Percentiles rank a stretch among this genome's conserved stretches.
Evolutionary conservation across 441 rosid genomes (phyloP).

Genomic region (Cnidoscolus chayamansa): DNA sequence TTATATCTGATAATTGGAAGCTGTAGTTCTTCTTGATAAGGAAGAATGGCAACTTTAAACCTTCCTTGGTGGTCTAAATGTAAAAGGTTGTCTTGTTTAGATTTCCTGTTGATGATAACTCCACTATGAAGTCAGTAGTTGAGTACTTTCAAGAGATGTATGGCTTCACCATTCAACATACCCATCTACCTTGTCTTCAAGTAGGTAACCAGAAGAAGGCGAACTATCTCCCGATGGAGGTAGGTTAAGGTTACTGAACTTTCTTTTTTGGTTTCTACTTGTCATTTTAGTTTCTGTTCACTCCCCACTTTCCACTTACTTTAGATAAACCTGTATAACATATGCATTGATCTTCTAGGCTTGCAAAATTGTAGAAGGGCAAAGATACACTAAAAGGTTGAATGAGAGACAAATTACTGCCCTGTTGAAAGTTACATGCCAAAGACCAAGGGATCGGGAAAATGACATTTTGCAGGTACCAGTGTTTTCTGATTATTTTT

Average conservation of each 20-base stretch:
- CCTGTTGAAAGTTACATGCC: slow-evolving; percentile 80
- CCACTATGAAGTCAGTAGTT: slow-evolving; percentile 85
- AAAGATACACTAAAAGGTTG: slow-evolving; percentile 76
- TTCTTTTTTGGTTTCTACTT: background rate
- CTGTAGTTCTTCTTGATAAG: background rate
- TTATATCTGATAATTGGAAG: background rate
- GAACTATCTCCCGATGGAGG: slow-evolving; percentile 95
- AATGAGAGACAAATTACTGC: slow-evolving; percentile 89
- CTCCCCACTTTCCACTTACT: background rate
- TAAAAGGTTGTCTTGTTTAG: slow-evolving; percentile 32
- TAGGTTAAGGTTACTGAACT: slow-evolving; percentile 14
- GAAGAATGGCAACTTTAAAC: background rate
- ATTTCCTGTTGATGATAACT: slow-evolving; percentile 88
- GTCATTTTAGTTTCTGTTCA: background rate
- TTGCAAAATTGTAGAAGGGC: slow-evolving; percentile 94
- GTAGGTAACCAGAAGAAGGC: slow-evolving; percentile 95
- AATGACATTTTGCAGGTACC: slow-evolving; percentile 65
- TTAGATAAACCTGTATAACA: slow-evolving; percentile 5
- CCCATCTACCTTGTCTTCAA: slow-evolving; percentile 92
- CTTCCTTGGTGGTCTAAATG: background rate
- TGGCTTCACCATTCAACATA: slow-evolving; percentile 77
- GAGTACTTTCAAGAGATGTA: slow-evolving; percentile 97
- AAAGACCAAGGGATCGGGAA: slow-evolving; percentile 85
- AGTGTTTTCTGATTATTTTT: background rate
- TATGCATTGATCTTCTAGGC: slow-evolving; percentile 48